Conservation (phyloP, 2,329 filamentous ascomycete genomes). For the Aspergillus sp. region DNA sequence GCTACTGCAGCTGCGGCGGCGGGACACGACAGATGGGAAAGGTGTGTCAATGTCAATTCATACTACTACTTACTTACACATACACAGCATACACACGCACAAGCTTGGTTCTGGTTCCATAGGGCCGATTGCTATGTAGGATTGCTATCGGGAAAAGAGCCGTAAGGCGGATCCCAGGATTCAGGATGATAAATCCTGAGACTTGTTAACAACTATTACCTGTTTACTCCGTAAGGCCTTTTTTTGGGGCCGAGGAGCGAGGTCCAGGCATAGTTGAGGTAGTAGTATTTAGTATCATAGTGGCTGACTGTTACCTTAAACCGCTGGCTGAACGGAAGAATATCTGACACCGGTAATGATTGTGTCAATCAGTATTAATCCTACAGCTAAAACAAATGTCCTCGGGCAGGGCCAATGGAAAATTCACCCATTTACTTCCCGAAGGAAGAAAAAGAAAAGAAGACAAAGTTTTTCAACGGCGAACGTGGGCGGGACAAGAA, state of each 20-base stretch:
- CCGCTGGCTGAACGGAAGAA: neutral
- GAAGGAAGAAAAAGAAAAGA: neutral
- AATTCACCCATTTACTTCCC: neutral
- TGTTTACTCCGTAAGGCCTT: too few species aligned
- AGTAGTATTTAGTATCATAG: neutral
- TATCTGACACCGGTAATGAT: neutral
- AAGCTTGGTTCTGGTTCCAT: too few species aligned
- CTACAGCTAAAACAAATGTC: neutral
- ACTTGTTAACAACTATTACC: too few species aligned
- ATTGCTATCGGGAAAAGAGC: too few species aligned
- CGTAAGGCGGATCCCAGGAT: too few species aligned
- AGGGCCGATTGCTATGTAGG: too few species aligned
- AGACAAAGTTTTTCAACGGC: constrained; percentile 4
- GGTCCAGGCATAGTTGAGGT: neutral
- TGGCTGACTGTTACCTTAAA: neutral
- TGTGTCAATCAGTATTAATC: neutral
- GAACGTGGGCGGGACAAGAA: neutral
- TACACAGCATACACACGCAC: too few species aligned
- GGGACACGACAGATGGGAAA: neutral
- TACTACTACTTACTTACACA: too few species aligned
- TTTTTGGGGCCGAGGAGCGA: neutral
- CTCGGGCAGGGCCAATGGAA: neutral
- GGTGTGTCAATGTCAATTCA: too few species aligned
- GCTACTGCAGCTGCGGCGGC: neutral
- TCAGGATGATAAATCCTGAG: too few species aligned